A percentile compares a stretch with the other conserved stretches of the same genome.
phyloP scores from a whole-genome alignment of 208 protist species.

The Leishmania aethiopica region DNA sequence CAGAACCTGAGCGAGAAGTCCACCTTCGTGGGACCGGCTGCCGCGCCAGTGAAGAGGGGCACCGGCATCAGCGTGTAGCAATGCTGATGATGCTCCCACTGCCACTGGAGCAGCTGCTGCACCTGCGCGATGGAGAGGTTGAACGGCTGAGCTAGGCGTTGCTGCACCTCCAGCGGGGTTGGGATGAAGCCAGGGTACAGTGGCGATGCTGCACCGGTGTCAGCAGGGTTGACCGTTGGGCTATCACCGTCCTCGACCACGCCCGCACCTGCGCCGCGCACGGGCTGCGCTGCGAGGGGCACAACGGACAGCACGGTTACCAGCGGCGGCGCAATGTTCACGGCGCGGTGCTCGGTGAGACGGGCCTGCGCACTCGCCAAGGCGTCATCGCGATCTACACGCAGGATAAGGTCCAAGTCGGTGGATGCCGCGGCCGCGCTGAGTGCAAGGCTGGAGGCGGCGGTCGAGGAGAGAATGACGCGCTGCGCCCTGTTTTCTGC shows the following conservation, averaged over 20 bases:
- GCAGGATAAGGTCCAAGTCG: conserved; percentile 29
- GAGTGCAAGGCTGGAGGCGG: neutral
- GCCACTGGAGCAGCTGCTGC: conserved; percentile 77
- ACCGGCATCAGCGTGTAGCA: conserved; percentile 58
- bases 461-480: neutral
- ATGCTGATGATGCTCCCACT: conserved; percentile 78
- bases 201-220: neutral
- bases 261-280: conserved; percentile 33
- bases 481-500: neutral
- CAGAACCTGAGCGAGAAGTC: conserved; percentile 13
- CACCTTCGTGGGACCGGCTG: conserved; percentile 28
- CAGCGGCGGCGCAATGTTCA: conserved; percentile 25
- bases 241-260: neutral
- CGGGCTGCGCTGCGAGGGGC: conserved; percentile 27
- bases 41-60: conserved; percentile 28
- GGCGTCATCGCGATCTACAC: conserved; percentile 29
- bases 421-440: neutral
- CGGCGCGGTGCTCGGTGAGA: conserved; percentile 6
- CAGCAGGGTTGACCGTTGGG: neutral
- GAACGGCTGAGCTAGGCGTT: conserved; percentile 40
- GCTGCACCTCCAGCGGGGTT: conserved; percentile 56
- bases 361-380: conserved; percentile 17
- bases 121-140: conserved; percentile 60
- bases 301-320: conserved; percentile 33
- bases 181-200: conserved; percentile 54